Base-by-base conservation (phyloP, 305 asterid genomes). In the Rubia peregrina region DNA sequence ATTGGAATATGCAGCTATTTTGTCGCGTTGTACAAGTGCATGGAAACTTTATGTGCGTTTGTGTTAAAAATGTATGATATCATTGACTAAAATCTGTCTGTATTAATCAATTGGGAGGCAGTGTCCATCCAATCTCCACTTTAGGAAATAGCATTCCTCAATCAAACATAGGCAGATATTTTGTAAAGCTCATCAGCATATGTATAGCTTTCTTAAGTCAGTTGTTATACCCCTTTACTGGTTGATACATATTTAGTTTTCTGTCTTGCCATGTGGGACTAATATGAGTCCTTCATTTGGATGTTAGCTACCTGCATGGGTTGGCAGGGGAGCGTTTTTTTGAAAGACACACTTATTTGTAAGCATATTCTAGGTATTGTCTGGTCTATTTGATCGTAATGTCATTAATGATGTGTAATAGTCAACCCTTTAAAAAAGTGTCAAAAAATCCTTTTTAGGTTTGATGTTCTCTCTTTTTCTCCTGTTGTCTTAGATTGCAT, bases 161-260 rank as follows among this genome's bases (percentile, higher is more conserved):
- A 64, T 64, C 49, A 64, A 33, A 36, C 24, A 38, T 61, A 30
- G 65, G 13, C 10, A 9, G 41, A 11, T 61, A 24, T 3, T 24
- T 3, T 38, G 17, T 3, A 19, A 14, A 13, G 46, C 24, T 62
- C 44, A 36, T 1, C 6, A 62, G 33, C 46, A 36, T 16, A 6
- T 62, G 67, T 16, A 61, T 26, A 26, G 65, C 65, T 61, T 61
- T 61, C 42, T 62, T 62, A 16, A 36, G 46, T 36, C 9, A 38
- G 14, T 26, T 22, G 64, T 24, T 60, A 22, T 36, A 9, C 7
- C 64, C 44, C 13, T 5, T 30, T 61, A 9, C 41, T 62, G 67
- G 44, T 6, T 19, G 61, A 55, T 7, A n/a, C 17, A 16, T 13
- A 33, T 33, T 16, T 36, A 14, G 22, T 62, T 62, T 33, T 17